These are phyloP conservation scores for Leishmania guyanensis DNA, from an alignment of 208 protist species.

Conservation along the genomic window DNA sequence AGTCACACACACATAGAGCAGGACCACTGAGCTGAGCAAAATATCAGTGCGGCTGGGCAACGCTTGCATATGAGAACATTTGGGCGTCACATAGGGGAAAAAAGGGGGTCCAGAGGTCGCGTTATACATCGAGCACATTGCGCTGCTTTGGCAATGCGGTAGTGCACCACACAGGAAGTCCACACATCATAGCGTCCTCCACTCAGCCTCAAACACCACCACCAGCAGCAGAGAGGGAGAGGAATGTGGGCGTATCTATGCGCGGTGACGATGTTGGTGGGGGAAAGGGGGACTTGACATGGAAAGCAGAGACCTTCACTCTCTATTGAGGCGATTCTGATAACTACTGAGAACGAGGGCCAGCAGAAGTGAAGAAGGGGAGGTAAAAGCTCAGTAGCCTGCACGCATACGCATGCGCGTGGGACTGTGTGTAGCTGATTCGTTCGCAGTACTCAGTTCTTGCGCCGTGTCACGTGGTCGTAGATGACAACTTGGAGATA, in stretches of 20 bases:
- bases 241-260: not conserved
- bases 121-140: not conserved
- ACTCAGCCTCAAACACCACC: not conserved
- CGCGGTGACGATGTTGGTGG: not conserved
- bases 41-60: not conserved
- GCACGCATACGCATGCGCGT: not conserved
- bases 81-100: not conserved
- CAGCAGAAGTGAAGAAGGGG: not conserved
- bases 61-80: not conserved
- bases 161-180: not conserved
- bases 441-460: conserved; percentile 63
- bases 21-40: not conserved
- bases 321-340: not conserved
- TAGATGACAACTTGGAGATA: conserved; percentile 96
- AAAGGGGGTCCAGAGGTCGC: not conserved
- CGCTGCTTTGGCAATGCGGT: not conserved
- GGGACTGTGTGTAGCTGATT: not conserved
- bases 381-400: not conserved
- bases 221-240: not conserved
- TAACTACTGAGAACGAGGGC: not conserved
- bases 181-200: not conserved
- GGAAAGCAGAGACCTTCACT: not conserved
- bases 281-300: conserved; percentile 2
- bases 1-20: not conserved
- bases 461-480: conserved; percentile 90